Evolutionary conservation across 345 rosid species (phyloP).

Genomic region (Erucastrum elatum): DNA sequence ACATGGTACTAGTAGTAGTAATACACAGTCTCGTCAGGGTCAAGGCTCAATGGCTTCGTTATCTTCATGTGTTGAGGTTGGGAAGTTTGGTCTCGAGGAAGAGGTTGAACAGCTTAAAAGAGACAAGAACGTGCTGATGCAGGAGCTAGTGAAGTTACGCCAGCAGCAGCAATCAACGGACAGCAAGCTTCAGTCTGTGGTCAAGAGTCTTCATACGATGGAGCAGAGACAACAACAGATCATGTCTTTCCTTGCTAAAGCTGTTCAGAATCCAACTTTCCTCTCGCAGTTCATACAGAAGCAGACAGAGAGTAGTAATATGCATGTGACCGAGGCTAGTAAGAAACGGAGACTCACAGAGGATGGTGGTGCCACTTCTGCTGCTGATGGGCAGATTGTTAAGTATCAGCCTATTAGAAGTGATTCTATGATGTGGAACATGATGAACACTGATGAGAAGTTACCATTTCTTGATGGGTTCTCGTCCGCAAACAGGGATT

Average conservation of each 20-base stretch:
- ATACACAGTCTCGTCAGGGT: slow-evolving; percentile 38
- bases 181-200: slow-evolving; percentile 46
- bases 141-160: slow-evolving; percentile 54
- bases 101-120: slow-evolving; percentile 63
- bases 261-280: slow-evolving; percentile 54
- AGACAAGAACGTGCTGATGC: slow-evolving; percentile 61
- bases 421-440: slow-evolving; percentile 49
- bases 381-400: slow-evolving; percentile 54
- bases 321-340: slow-evolving; percentile 50
- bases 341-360: slow-evolving; percentile 56
- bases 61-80: slow-evolving; percentile 59
- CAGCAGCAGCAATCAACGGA: slow-evolving; percentile 62
- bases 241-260: slow-evolving; percentile 56
- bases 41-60: slow-evolving; percentile 38
- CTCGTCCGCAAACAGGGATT: slow-evolving; percentile 13
- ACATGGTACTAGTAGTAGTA: slow-evolving; percentile 24
- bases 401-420: slow-evolving; percentile 52
- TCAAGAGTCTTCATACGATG: slow-evolving; percentile 55
- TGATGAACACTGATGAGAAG: slow-evolving; percentile 44
- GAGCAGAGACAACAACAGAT: slow-evolving; percentile 64
- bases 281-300: slow-evolving; percentile 56
- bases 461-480: slow-evolving; percentile 6
- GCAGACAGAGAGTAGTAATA: slow-evolving; percentile 40
- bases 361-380: neutral
- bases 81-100: slow-evolving; percentile 57